Conservation (phyloP, 148 eudicot genomes). For the Bassia scoparia region DNA sequence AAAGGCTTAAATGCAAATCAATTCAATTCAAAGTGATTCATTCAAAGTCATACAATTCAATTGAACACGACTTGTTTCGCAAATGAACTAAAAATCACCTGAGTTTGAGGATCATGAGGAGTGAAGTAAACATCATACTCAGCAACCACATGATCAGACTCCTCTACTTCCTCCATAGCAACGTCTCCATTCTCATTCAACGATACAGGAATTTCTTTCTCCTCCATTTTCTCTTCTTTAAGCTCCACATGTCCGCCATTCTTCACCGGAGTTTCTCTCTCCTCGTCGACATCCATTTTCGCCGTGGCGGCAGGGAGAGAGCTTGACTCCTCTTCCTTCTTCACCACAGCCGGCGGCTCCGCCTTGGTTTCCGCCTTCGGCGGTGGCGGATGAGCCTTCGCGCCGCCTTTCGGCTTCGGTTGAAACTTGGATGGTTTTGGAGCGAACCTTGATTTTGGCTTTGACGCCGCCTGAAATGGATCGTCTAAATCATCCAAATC, state of each 20-base stretch:
- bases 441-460: slow-evolving; percentile 38
- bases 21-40: not conserved
- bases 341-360: slow-evolving; percentile 20
- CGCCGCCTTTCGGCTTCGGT: slow-evolving; percentile 32
- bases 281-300: slow-evolving; percentile 16
- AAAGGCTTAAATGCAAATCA: not conserved
- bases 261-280: not conserved
- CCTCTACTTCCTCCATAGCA: slow-evolving; percentile 28
- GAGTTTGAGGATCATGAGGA: slow-evolving; percentile 22
- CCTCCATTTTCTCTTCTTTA: slow-evolving; percentile 2
- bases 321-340: slow-evolving; percentile 18
- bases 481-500: slow-evolving; percentile 61
- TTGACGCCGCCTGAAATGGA: slow-evolving; percentile 27
- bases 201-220: not conserved
- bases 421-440: slow-evolving; percentile 42
- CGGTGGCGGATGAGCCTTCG: not conserved
- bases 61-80: not conserved
- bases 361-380: slow-evolving; percentile 9
- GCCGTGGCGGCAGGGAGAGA: slow-evolving; percentile 1
- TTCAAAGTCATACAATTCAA: not conserved
- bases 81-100: slow-evolving; percentile 11
- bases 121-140: slow-evolving; percentile 40
- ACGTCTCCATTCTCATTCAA: not conserved
- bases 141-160: slow-evolving; percentile 32
- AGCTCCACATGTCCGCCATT: not conserved